phyloP scores from a whole-genome alignment of 2,329 filamentous ascomycete species.

The Fusarium nygamai region DNA sequence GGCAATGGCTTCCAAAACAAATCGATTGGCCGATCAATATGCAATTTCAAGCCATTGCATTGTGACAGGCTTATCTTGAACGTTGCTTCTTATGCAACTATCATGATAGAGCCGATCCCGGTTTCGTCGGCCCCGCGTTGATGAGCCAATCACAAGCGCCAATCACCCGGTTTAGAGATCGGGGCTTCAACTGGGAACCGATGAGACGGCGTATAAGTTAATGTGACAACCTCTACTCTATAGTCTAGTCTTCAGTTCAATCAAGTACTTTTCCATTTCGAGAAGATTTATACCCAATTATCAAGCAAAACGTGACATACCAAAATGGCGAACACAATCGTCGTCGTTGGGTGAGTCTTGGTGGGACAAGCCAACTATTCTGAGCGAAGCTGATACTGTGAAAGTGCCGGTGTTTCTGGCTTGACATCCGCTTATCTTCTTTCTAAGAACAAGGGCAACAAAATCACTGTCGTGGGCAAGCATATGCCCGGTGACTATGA shows the following conservation, averaged over 20 bases:
- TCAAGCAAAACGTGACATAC: not conserved
- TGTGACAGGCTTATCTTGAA: slow-evolving; percentile 11
- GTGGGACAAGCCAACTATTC: not conserved
- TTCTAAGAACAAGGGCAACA: slow-evolving; percentile 55
- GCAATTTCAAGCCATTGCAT: not conserved
- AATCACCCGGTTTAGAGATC: slow-evolving; percentile 11
- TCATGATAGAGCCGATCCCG: not conserved
- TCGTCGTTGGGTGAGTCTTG: slow-evolving; percentile 48
- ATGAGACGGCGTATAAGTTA: slow-evolving; percentile 8
- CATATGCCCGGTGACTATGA: slow-evolving; percentile 96
- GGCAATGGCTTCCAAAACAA: not conserved
- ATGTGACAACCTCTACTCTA: slow-evolving; percentile 3
- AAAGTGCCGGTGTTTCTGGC: slow-evolving; percentile 61
- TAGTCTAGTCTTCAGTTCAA: not conserved
- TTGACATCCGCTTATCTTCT: slow-evolving; percentile 62
- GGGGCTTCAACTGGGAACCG: slow-evolving; percentile 30
- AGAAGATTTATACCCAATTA: not conserved
- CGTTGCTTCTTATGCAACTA: not conserved
- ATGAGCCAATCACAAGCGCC: slow-evolving; percentile 15
- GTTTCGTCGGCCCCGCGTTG: slow-evolving; percentile 14
- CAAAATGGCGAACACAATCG: slow-evolving; percentile 46
- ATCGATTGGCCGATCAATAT: slow-evolving; percentile 2
- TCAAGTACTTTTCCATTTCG: not conserved
- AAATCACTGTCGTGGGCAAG: slow-evolving; percentile 79
- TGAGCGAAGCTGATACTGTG: not conserved